A percentile compares a stretch with the other conserved stretches of the same genome.
These are phyloP conservation scores for Asclepias syriaca DNA, from an alignment of 257 asterid genomes.

Conservation along the genomic window DNA sequence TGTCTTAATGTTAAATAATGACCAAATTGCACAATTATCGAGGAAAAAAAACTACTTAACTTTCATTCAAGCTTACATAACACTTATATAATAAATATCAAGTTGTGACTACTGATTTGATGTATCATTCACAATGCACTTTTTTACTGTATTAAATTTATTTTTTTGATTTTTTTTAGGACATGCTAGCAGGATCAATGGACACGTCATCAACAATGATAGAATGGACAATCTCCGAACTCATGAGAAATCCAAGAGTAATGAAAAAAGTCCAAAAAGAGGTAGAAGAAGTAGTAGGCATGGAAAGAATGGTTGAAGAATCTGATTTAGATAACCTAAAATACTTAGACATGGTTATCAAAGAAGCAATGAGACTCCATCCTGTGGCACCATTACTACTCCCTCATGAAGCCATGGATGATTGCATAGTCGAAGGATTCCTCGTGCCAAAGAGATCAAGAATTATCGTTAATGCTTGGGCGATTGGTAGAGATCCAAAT, in stretches of 20 bases:
- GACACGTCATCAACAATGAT: slow-evolving; percentile 13
- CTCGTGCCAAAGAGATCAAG: neutral
- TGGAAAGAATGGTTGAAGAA: slow-evolving; percentile 9
- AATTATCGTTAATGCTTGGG: neutral
- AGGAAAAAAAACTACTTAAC: too few relatives aligned
- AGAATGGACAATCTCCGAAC: slow-evolving; percentile 13
- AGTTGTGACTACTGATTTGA: too few relatives aligned
- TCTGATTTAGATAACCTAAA: slow-evolving; percentile 1
- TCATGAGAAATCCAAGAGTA: slow-evolving; percentile 5
- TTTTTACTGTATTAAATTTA: too few relatives aligned
- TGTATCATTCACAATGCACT: too few relatives aligned
- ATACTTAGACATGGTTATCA: slow-evolving; percentile 7
- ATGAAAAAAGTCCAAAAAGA: neutral
- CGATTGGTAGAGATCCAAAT: neutral
- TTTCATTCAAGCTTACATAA: too few relatives aligned
- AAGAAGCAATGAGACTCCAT: slow-evolving; percentile 9
- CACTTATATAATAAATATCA: too few relatives aligned
- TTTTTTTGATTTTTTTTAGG: neutral
- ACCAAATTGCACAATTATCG: too few relatives aligned
- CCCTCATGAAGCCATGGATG: slow-evolving; percentile 12
- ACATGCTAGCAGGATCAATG: slow-evolving; percentile 8
- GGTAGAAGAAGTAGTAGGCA: slow-evolving; percentile 6
- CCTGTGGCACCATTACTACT: slow-evolving; percentile 2
- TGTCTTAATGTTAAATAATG: too few relatives aligned
- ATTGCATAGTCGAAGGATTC: neutral